A percentile compares a stretch with the other conserved stretches of the same genome.
These are phyloP conservation scores for Tetrastigma voinierianum DNA, from an alignment of 164 flowering plant genomes.

Conservation along the genomic window DNA sequence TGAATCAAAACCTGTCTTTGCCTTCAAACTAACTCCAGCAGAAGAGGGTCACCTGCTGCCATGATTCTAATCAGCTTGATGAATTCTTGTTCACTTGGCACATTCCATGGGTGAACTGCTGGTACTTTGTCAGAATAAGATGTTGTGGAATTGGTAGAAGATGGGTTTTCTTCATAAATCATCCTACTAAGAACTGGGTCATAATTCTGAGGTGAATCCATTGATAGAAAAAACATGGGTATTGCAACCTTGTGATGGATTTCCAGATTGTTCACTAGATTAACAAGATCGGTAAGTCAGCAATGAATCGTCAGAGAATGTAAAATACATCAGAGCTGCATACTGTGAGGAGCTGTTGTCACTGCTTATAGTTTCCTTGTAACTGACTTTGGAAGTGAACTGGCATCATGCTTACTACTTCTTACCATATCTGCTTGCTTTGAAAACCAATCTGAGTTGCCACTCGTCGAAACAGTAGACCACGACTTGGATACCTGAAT, in stretches of 20 bases:
- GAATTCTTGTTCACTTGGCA: slow-evolving; percentile 80
- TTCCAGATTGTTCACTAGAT: slow-evolving; percentile 65
- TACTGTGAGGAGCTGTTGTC: slow-evolving; percentile 42
- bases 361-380: slow-evolving; percentile 53
- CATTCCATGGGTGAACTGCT: slow-evolving; percentile 90
- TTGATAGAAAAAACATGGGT: slow-evolving; percentile 86
- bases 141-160: slow-evolving; percentile 43
- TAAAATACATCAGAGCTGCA: slow-evolving; percentile 92
- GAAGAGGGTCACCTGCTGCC: slow-evolving; percentile 93
- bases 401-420: slow-evolving; percentile 75
- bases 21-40: slow-evolving; percentile 83
- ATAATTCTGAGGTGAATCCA: slow-evolving; percentile 75
- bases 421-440: slow-evolving; percentile 75
- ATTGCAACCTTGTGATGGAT: slow-evolving; percentile 89
- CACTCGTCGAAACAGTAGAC: slow-evolving; percentile 45
- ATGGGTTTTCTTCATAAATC: slow-evolving; percentile 50
- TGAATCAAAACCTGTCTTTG: slow-evolving; percentile 8
- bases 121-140: slow-evolving; percentile 77
- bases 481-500: slow-evolving; percentile 80
- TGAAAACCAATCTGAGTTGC: slow-evolving; percentile 62
- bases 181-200: slow-evolving; percentile 63
- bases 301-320: slow-evolving; percentile 59
- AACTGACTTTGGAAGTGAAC: slow-evolving; percentile 90
- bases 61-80: slow-evolving; percentile 80
- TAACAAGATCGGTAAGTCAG: slow-evolving; percentile 79